A percentile compares a stretch with the other conserved stretches of the same genome.
These are phyloP conservation scores for Tagetes erecta DNA, from an alignment of 129 eudicot genomes.

Conservation along the genomic window DNA sequence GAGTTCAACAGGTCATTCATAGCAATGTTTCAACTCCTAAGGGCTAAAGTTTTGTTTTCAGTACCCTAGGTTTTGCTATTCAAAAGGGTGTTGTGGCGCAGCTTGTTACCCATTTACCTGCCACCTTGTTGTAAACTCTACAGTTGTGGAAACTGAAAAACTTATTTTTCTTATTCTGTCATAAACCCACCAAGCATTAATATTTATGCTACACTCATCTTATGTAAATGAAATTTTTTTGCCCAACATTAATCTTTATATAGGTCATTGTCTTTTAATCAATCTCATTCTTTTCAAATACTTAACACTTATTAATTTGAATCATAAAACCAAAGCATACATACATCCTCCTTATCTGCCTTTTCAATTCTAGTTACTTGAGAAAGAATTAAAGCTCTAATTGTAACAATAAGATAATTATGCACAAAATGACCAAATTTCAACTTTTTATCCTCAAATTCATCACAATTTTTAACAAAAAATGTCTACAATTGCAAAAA, in stretches of 20 bases:
- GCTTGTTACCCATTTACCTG: too few relatives aligned
- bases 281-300: background rate
- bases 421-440: background rate
- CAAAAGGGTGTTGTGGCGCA: too few relatives aligned
- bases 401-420: background rate
- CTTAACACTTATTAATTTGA: background rate
- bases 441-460: background rate
- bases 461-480: background rate
- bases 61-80: too few relatives aligned
- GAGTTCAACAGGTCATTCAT: too few relatives aligned
- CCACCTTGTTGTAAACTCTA: too few relatives aligned
- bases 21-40: too few relatives aligned
- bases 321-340: slow-evolving; percentile 1
- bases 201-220: background rate
- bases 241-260: background rate
- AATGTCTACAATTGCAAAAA: background rate
- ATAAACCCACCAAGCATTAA: background rate
- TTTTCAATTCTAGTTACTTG: background rate
- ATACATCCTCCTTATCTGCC: background rate
- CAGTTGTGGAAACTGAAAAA: too few relatives aligned
- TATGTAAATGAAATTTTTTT: background rate
- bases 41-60: too few relatives aligned
- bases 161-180: too few relatives aligned
- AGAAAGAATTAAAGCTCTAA: background rate
- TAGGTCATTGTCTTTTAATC: background rate